These are phyloP conservation scores for Monosporascus sp. DNA, from an alignment of 2,329 filamentous ascomycete species.

Conservation along the genomic window DNA sequence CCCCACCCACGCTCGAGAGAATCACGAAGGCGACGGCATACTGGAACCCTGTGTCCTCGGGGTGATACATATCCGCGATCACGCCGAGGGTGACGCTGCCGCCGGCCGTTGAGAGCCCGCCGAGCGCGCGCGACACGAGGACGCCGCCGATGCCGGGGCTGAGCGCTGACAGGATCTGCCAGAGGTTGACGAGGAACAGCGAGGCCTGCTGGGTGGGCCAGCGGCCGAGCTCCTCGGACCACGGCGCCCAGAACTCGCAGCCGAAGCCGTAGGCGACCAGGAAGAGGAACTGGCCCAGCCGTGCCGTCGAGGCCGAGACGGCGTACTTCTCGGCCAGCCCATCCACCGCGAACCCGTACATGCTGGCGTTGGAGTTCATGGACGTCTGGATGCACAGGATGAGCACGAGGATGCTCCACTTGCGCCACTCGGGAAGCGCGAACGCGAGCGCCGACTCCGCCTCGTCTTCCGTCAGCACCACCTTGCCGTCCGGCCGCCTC, in stretches of 20 bases:
- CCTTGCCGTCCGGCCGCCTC: too few relatives aligned
- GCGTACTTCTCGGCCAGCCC: constrained; percentile 61
- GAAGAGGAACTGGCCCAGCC: constrained; percentile 70
- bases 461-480: too few relatives aligned
- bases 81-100: constrained; percentile 67
- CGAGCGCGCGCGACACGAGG: constrained; percentile 62
- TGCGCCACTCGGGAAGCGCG: constrained; percentile 22
- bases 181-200: constrained; percentile 69
- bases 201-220: constrained; percentile 66
- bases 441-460: too few relatives aligned
- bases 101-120: constrained; percentile 62
- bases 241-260: constrained; percentile 80
- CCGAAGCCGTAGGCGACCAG: constrained; percentile 75
- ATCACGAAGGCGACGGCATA: constrained; percentile 69
- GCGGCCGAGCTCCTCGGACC: constrained; percentile 77
- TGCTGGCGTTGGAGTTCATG: constrained; percentile 71
- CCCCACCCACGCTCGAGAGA: constrained; percentile 70
- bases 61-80: constrained; percentile 66
- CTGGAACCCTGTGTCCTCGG: constrained; percentile 54
- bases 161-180: constrained; percentile 62
- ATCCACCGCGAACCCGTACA: constrained; percentile 60
- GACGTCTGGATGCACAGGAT: constrained; percentile 67
- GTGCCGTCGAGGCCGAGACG: constrained; percentile 59
- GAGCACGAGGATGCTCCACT: constrained; percentile 62
- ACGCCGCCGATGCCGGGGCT: constrained; percentile 65